These are phyloP conservation scores for Ulota crispa DNA, from an alignment of 225 moss, liverwort and hornwort species.

Conservation along the genomic window DNA sequence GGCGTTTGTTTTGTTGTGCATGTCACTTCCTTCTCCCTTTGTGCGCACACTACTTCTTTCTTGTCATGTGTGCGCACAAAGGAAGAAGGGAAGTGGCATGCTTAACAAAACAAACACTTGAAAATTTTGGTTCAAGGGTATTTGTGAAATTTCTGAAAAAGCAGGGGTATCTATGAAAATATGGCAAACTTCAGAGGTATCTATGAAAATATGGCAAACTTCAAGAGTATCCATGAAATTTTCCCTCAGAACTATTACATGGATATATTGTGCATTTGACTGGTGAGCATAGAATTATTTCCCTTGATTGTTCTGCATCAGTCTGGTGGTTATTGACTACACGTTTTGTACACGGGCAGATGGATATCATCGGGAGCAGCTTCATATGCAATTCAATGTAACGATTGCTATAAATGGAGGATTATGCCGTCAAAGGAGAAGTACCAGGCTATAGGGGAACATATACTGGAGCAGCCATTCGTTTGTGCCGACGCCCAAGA, in stretches of 20 bases:
- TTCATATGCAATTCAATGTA: constrained; percentile 70
- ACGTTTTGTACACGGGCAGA: constrained; percentile 30
- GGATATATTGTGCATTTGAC: not conserved
- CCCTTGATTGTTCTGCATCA: not conserved
- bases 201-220: too few species aligned
- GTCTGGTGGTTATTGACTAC: constrained; percentile 8
- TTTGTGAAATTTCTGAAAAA: too few species aligned
- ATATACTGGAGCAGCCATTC: constrained; percentile 62
- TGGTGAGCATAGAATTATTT: not conserved
- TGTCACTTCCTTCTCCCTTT: too few species aligned
- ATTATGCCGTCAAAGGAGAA: constrained; percentile 63
- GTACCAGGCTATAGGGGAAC: constrained; percentile 69
- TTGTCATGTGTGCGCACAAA: too few species aligned
- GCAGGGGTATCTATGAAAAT: too few species aligned
- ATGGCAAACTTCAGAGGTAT: too few species aligned
- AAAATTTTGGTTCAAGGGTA: too few species aligned
- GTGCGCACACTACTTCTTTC: too few species aligned
- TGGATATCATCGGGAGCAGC: constrained; percentile 58
- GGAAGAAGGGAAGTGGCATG: too few species aligned
- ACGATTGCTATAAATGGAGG: constrained; percentile 76
- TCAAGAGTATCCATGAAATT: too few species aligned
- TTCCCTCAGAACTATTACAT: not conserved
- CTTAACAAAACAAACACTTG: too few species aligned
- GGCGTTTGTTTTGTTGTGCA: too few species aligned
- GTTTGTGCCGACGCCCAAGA: constrained; percentile 48